Evolutionary conservation across 352 stramenopile species (phyloP).

Genomic region (Phytophthora quininea): DNA sequence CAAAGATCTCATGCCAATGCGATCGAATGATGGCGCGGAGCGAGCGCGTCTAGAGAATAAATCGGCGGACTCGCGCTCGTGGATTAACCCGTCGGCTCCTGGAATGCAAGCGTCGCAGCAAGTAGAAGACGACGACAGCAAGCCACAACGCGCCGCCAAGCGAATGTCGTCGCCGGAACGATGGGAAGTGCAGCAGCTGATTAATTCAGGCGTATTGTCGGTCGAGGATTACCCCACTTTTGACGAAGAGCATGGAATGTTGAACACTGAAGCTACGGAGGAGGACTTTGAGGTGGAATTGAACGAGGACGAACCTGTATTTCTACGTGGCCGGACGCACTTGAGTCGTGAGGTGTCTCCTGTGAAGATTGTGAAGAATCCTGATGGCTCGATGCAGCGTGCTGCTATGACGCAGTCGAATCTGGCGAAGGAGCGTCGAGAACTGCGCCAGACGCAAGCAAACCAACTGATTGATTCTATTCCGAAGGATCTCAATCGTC

Average conservation of each 20-base stretch:
- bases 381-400: constrained; percentile 97
- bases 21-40: constrained; percentile 69
- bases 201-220: constrained; percentile 97
- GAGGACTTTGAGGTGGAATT: constrained; percentile 95
- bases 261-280: constrained; percentile 83
- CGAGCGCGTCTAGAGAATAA: constrained; percentile 56
- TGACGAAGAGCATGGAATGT: constrained; percentile 91
- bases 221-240: constrained; percentile 98
- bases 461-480: constrained; percentile 97
- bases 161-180: constrained; percentile 96
- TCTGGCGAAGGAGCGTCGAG: constrained; percentile 97
- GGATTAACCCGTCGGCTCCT: constrained; percentile 87
- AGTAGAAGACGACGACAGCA: constrained; percentile 71
- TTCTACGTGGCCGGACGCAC: constrained; percentile 96
- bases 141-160: constrained; percentile 78
- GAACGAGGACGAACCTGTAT: constrained; percentile 97
- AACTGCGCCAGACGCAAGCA: constrained; percentile 96
- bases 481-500: constrained; percentile 98
- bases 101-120: constrained; percentile 76
- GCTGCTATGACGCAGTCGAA: constrained; percentile 97
- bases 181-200: constrained; percentile 98
- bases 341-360: constrained; percentile 92
- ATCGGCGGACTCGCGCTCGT: constrained; percentile 65
- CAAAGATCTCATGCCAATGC: constrained; percentile 94
- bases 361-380: constrained; percentile 99